A percentile compares a stretch with the other conserved stretches of the same genome.
phyloP scores from a whole-genome alignment of 805 yeast species.

The Hanseniaspora clermontiae region DNA sequence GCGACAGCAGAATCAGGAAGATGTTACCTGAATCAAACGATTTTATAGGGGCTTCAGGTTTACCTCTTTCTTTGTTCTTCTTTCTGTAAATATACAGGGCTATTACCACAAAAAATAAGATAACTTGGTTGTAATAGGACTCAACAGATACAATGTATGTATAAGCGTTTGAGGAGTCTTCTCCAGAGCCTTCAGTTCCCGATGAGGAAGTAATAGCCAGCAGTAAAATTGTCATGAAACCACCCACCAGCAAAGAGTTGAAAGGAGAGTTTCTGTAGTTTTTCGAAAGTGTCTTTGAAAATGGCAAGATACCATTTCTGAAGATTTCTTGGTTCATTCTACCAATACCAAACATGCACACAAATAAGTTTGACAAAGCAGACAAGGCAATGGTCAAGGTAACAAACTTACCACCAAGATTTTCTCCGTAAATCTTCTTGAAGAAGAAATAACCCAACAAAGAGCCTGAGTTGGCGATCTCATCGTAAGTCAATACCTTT shows the following conservation, averaged over 20 bases:
- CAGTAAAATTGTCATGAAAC: constrained; percentile 27
- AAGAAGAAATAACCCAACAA: constrained; percentile 48
- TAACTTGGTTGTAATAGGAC: constrained; percentile 37
- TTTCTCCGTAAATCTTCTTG: constrained; percentile 41
- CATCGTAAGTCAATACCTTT: constrained; percentile 41
- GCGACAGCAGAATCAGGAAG: constrained; percentile 35
- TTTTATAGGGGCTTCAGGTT: constrained; percentile 37
- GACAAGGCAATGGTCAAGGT: constrained; percentile 49
- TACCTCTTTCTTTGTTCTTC: constrained; percentile 24
- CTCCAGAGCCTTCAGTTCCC: constrained; percentile 22
- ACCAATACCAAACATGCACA: constrained; percentile 45
- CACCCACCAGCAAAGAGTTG: constrained; percentile 32
- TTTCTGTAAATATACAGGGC: constrained; percentile 46
- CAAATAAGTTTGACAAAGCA: constrained; percentile 51
- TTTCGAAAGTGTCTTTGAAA: constrained; percentile 38
- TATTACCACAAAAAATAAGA: constrained; percentile 39
- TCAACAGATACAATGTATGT: constrained; percentile 36
- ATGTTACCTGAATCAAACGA: constrained; percentile 39
- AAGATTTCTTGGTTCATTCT: constrained; percentile 55
- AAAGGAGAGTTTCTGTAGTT: constrained; percentile 43
- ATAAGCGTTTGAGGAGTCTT: constrained; percentile 23
- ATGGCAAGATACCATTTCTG: constrained; percentile 51
- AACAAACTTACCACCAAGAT: constrained; percentile 41
- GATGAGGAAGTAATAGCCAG: constrained; percentile 24
- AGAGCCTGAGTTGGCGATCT: constrained; percentile 43